These are phyloP conservation scores for Omphalotus guepiniiformis DNA, from an alignment of 768 basidiomycete species.

Conservation along the genomic window DNA sequence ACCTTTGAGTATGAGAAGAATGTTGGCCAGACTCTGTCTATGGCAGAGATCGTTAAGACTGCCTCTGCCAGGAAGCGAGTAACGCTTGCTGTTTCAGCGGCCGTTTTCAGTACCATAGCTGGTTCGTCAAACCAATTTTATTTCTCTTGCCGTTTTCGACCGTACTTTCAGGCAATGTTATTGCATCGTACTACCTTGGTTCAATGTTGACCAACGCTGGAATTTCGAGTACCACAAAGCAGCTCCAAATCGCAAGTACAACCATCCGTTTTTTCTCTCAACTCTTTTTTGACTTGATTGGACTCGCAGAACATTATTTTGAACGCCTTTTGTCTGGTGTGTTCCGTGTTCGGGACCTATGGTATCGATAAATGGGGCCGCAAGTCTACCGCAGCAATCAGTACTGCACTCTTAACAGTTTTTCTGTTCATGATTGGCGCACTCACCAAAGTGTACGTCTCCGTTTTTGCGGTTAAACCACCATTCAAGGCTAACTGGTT, in stretches of 20 bases:
- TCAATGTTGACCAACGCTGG: constrained; percentile 18
- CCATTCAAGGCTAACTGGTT: neutral
- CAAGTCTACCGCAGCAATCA: constrained; percentile 16
- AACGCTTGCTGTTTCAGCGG: constrained; percentile 15
- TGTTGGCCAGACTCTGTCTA: constrained; percentile 13
- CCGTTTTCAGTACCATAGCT: constrained; percentile 21
- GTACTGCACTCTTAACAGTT: constrained; percentile 17
- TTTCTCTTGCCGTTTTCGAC: neutral
- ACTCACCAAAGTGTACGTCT: constrained; percentile 19
- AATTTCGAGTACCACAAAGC: constrained; percentile 16
- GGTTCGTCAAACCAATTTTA: constrained; percentile 6
- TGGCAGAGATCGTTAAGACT: constrained; percentile 17
- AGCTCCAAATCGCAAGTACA: constrained; percentile 17
- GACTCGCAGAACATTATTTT: constrained; percentile 18
- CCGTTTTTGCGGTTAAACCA: too few species aligned
- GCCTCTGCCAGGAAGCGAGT: constrained; percentile 19
- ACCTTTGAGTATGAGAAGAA: constrained; percentile 27
- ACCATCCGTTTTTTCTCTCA: neutral
- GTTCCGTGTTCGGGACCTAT: constrained; percentile 17
- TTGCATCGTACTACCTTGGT: constrained; percentile 19
- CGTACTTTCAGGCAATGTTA: constrained; percentile 16
- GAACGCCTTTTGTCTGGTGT: constrained; percentile 19
- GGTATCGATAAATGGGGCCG: constrained; percentile 18
- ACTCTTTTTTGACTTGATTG: neutral
- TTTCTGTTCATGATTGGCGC: constrained; percentile 21